These are phyloP conservation scores for Vicia faba DNA, from an alignment of 306 rosid genomes.

Conservation along the genomic window DNA sequence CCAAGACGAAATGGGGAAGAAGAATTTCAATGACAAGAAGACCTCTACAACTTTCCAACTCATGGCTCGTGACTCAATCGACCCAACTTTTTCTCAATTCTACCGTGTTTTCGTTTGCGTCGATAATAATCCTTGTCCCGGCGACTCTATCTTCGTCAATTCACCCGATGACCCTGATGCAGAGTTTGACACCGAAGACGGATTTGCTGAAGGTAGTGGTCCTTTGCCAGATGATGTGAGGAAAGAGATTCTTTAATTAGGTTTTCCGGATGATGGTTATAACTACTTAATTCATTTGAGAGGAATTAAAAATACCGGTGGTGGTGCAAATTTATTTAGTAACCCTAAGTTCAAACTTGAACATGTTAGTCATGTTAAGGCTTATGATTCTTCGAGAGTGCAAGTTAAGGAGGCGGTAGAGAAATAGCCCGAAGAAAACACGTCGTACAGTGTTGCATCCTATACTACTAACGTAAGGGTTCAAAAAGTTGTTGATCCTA, in stretches of 20 bases:
- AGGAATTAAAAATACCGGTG: conserved; percentile 78
- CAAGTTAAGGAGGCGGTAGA: conserved; percentile 47
- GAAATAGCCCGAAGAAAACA: conserved; percentile 46
- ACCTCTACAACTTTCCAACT: conserved; percentile 71
- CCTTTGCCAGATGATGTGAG: conserved; percentile 60
- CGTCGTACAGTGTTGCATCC: conserved; percentile 61
- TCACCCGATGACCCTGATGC: conserved; percentile 57
- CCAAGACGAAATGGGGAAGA: conserved; percentile 35
- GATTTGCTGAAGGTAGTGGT: neutral
- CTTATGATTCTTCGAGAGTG: conserved; percentile 82
- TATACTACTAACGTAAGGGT: conserved; percentile 61
- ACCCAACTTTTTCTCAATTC: conserved; percentile 56
- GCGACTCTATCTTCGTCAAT: conserved; percentile 51
- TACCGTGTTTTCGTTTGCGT: conserved; percentile 84
- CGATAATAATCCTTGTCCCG: conserved; percentile 56
- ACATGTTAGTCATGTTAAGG: conserved; percentile 74
- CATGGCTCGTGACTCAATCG: conserved; percentile 77
- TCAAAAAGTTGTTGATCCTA: conserved; percentile 85
- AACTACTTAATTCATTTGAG: conserved; percentile 78
- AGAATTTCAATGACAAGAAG: conserved; percentile 83
- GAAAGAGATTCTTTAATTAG: conserved; percentile 77
- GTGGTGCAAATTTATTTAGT: conserved; percentile 66
- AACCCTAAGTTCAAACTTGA: conserved; percentile 75
- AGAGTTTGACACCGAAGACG: conserved; percentile 10
- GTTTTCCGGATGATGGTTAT: conserved; percentile 92